Conservation (phyloP, 1,284 basidiomycete species). For the Microbotryomycetes sp. region DNA sequence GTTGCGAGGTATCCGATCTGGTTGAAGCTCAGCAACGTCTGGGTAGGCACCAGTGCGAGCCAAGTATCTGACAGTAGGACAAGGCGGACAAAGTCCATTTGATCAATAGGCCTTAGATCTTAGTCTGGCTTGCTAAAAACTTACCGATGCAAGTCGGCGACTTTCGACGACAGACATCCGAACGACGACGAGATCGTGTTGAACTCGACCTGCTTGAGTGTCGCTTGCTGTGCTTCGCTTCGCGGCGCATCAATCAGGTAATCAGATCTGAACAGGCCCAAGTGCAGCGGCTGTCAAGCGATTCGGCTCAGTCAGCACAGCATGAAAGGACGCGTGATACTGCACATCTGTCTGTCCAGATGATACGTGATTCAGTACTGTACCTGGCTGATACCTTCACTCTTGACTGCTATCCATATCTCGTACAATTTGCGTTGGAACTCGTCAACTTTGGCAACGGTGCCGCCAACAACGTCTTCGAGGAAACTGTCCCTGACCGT, state of each 20-base stretch:
- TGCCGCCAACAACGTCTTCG: slow-evolving; percentile 71
- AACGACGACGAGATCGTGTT: slow-evolving; percentile 95
- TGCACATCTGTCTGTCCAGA: not conserved
- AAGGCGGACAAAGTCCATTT: not conserved
- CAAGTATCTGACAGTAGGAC: slow-evolving; percentile 56
- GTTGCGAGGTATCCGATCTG: slow-evolving; percentile 51
- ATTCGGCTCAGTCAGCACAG: not conserved
- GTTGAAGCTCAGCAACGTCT: slow-evolving; percentile 49
- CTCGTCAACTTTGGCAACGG: slow-evolving; percentile 73
- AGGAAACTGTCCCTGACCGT: slow-evolving; percentile 75
- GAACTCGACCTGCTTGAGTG: slow-evolving; percentile 93
- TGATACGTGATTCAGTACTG: slow-evolving; percentile 8
- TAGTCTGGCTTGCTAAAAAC: slow-evolving; percentile 31
- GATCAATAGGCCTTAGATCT: not conserved
- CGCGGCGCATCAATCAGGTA: slow-evolving; percentile 71
- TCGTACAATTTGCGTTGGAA: slow-evolving; percentile 82
- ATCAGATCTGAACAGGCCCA: slow-evolving; percentile 93
- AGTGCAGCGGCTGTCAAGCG: slow-evolving; percentile 62
- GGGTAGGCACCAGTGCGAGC: slow-evolving; percentile 60
- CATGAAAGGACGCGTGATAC: too few species aligned
- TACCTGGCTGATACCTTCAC: slow-evolving; percentile 50
- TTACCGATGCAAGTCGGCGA: slow-evolving; percentile 71
- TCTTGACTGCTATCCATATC: slow-evolving; percentile 69
- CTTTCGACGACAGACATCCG: slow-evolving; percentile 68
- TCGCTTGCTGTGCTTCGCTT: slow-evolving; percentile 38